phyloP scores from a whole-genome alignment of 805 yeast genomes.

The Starmerella gropengiesseri region DNA sequence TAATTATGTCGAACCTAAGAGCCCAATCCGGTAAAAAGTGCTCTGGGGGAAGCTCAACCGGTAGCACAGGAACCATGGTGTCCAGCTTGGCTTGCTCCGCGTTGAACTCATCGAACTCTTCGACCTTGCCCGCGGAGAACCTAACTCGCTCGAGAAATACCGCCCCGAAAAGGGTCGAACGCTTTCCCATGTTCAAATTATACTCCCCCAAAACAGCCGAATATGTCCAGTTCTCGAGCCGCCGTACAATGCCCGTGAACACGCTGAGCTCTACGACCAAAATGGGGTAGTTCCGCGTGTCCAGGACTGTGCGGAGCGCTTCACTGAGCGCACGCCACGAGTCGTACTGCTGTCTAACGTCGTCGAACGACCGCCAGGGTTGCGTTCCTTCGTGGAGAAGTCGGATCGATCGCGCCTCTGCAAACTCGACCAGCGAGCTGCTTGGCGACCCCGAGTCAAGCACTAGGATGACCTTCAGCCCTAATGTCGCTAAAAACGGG shows the following conservation, averaged over 20 bases:
- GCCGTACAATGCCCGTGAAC: slow-evolving; percentile 68
- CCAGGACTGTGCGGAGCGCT: slow-evolving; percentile 55
- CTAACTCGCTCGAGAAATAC: slow-evolving; percentile 67
- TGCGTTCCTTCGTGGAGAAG: slow-evolving; percentile 31
- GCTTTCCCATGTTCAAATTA: slow-evolving; percentile 52
- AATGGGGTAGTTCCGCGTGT: slow-evolving; percentile 52
- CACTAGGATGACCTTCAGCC: slow-evolving; percentile 55
- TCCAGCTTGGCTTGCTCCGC: neutral
- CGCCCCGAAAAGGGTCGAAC: slow-evolving; percentile 57
- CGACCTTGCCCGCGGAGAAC: slow-evolving; percentile 35
- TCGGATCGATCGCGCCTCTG: slow-evolving; percentile 35
- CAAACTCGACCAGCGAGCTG: slow-evolving; percentile 53
- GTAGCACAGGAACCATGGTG: slow-evolving; percentile 8
- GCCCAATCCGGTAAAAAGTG: slow-evolving; percentile 3
- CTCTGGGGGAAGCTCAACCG: slow-evolving; percentile 4
- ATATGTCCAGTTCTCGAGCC: slow-evolving; percentile 80
- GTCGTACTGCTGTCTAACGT: slow-evolving; percentile 10
- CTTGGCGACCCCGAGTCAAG: slow-evolving; percentile 82
- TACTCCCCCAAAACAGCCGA: slow-evolving; percentile 78
- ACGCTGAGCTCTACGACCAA: slow-evolving; percentile 71
- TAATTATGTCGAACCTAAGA: neutral
- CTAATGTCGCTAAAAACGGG: slow-evolving; percentile 66
- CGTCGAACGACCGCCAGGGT: slow-evolving; percentile 31
- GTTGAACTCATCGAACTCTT: slow-evolving; percentile 34
- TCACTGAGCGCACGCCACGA: slow-evolving; percentile 39